Percentiles rank a stretch among this genome's conserved stretches.
Conservation (phyloP, 1,284 basidiomycete species). For the Ustilago bromivora region DNA sequence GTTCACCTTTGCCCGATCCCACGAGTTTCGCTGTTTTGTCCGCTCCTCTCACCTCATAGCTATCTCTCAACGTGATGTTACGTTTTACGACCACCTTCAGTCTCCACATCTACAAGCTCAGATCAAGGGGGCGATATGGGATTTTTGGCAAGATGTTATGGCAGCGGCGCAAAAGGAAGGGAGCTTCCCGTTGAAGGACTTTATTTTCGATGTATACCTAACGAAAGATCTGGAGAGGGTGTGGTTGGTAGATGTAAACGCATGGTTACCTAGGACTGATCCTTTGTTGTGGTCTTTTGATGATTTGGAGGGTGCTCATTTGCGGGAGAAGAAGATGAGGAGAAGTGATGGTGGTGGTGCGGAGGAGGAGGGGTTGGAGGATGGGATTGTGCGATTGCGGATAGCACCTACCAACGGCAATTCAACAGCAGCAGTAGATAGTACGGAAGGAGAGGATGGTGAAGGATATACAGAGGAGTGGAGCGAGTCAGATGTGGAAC, state of each 20-base stretch:
- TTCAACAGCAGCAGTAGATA: not conserved
- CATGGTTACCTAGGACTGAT: slow-evolving; percentile 86
- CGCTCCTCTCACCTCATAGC: slow-evolving; percentile 72
- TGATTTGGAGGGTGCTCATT: slow-evolving; percentile 75
- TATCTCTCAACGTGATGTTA: slow-evolving; percentile 84
- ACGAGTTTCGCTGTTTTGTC: slow-evolving; percentile 64
- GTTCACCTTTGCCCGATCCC: slow-evolving; percentile 83
- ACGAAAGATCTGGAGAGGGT: slow-evolving; percentile 81
- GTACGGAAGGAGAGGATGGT: not conserved
- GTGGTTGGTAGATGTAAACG: slow-evolving; percentile 90
- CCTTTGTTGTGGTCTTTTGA: slow-evolving; percentile 86
- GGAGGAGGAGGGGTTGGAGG: slow-evolving; percentile 19
- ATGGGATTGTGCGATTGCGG: slow-evolving; percentile 30
- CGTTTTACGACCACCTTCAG: slow-evolving; percentile 83
- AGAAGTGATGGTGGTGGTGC: not conserved
- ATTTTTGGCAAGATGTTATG: slow-evolving; percentile 77
- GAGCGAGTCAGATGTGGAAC: slow-evolving; percentile 71
- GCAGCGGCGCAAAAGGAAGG: slow-evolving; percentile 36
- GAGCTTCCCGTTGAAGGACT: slow-evolving; percentile 36
- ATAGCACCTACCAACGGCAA: slow-evolving; percentile 21
- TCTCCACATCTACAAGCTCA: slow-evolving; percentile 72
- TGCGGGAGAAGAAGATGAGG: slow-evolving; percentile 1
- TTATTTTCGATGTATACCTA: slow-evolving; percentile 86
- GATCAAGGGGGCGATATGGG: slow-evolving; percentile 74
- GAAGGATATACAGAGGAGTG: not conserved